Evolutionary conservation across 768 basidiomycete genomes (phyloP).

Genomic region (Collybia sp.): DNA sequence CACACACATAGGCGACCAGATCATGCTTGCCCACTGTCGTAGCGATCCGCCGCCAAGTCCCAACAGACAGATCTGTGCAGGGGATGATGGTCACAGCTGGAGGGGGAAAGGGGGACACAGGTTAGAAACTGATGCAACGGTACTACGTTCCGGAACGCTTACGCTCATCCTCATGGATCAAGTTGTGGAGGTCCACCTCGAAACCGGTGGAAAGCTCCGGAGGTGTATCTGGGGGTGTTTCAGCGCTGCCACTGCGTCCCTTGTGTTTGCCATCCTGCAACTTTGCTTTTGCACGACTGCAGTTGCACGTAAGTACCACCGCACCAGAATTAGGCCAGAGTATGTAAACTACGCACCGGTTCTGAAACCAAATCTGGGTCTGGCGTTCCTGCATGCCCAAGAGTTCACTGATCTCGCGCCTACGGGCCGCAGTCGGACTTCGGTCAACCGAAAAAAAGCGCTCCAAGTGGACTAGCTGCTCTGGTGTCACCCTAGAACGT

Average conservation of each 20-base stretch:
- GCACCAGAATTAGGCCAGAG: neutral
- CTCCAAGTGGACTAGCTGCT: slow-evolving; percentile 75
- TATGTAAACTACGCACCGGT: slow-evolving; percentile 54
- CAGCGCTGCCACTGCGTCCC: slow-evolving; percentile 28
- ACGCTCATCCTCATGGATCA: slow-evolving; percentile 81
- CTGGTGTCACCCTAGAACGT: slow-evolving; percentile 73
- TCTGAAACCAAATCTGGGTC: slow-evolving; percentile 90
- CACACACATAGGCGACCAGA: slow-evolving; percentile 73
- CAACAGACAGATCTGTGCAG: slow-evolving; percentile 70
- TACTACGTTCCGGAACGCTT: slow-evolving; percentile 21
- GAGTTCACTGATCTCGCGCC: slow-evolving; percentile 68
- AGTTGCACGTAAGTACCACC: neutral
- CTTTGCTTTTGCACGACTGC: slow-evolving; percentile 80
- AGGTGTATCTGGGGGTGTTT: slow-evolving; percentile 40
- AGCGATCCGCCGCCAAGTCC: slow-evolving; percentile 74
- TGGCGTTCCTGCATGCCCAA: slow-evolving; percentile 85
- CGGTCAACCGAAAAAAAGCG: slow-evolving; percentile 63
- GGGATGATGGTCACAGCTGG: slow-evolving; percentile 73
- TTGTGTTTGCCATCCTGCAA: slow-evolving; percentile 54
- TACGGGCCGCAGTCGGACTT: slow-evolving; percentile 65
- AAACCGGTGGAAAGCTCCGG: slow-evolving; percentile 47
- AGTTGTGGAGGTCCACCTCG: slow-evolving; percentile 53
- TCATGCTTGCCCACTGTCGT: slow-evolving; percentile 52
- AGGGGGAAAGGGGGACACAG: slow-evolving; percentile 3
- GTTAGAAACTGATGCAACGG: neutral